Base-by-base conservation (phyloP, 306 rosid genomes). In the Quercus berberidifolia region DNA sequence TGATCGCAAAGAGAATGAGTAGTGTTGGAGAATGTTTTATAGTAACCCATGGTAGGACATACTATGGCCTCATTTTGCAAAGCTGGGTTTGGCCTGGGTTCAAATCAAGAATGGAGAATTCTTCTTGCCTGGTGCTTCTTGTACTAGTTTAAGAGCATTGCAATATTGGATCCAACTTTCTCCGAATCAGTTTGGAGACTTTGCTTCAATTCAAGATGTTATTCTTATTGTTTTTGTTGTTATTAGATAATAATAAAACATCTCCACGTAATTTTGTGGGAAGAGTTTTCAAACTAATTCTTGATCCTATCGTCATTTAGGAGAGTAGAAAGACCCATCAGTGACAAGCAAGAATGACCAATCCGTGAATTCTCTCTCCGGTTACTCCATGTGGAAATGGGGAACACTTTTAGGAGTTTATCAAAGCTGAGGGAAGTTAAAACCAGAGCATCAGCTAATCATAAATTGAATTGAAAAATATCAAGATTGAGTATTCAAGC, bases 1-100 rank as follows among this genome's bases (percentile, higher is more conserved):
- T 94, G 76, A 89, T 81, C 31, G 20, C 43, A 28, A 14, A 26
- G 18, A 23, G 31, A 20, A 49, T 5, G 15, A 11, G 56, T 43
- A 3, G 18, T 18, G 5, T 31, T 31, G 51, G 49, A 65, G 21
- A 65, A 63, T 26, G 21, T 28, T 65, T 65, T 1, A 15, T 17
- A 30, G 18, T 20, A 65, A 31, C 20, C 33, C 78, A 17, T 54
- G 21, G 55, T 25, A 56, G 54, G 76, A 30, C 23, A 20, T 68
- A 57, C 0, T 0, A 19, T 49, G 1, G 25, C 51, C 51, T 67
- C 52, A 35, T 19, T 67, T 67, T 67, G 58, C 57, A 23, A 80
- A 56, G 64, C 9, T 58, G 25, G 12, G 60, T 15, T 55, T 65
- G 21, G 38, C 18, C 49, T 4, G n/a, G 15, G 21, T 67, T 74